Conservation (phyloP, 176 grass and related monocot species). For the Alopecurus myosuroides region DNA sequence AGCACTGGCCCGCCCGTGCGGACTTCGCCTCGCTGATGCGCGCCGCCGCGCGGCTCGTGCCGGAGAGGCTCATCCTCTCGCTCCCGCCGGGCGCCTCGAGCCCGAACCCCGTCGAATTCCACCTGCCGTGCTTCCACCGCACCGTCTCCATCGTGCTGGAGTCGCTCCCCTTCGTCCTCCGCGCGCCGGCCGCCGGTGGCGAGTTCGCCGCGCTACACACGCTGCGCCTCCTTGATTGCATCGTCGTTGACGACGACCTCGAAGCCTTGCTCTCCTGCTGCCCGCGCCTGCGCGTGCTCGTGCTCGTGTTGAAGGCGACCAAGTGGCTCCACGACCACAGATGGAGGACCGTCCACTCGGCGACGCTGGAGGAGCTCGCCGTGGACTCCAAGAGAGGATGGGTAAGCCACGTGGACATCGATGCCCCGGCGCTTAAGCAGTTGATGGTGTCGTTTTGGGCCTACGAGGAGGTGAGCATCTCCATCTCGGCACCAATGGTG, state of each 20-base stretch:
- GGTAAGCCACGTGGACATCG: not conserved
- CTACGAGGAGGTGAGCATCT: not conserved
- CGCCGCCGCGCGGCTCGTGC: no score
- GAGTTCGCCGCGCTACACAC: not conserved
- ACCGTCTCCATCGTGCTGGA: not conserved
- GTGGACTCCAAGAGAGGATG: not conserved
- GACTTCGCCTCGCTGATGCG: no score
- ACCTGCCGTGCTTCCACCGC: not conserved
- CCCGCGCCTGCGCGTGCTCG: not conserved
- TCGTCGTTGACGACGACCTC: not conserved
- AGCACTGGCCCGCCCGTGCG: no score
- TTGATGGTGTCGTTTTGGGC: not conserved
- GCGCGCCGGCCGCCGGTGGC: not conserved
- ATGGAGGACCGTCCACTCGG: not conserved
- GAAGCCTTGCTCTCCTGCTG: not conserved
- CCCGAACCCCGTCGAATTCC: not conserved
- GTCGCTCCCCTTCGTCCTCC: not conserved
- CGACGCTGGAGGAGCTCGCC: not conserved
- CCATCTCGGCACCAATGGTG: not conserved
- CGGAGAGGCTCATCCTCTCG: no score
- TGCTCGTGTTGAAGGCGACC: not conserved
- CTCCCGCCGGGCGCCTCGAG: not conserved
- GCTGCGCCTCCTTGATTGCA: not conserved
- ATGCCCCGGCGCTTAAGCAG: not conserved
- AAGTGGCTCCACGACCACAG: not conserved